Evolutionary conservation across 352 stramenopile genomes (phyloP).

Genomic region (Phytophthora melonis): DNA sequence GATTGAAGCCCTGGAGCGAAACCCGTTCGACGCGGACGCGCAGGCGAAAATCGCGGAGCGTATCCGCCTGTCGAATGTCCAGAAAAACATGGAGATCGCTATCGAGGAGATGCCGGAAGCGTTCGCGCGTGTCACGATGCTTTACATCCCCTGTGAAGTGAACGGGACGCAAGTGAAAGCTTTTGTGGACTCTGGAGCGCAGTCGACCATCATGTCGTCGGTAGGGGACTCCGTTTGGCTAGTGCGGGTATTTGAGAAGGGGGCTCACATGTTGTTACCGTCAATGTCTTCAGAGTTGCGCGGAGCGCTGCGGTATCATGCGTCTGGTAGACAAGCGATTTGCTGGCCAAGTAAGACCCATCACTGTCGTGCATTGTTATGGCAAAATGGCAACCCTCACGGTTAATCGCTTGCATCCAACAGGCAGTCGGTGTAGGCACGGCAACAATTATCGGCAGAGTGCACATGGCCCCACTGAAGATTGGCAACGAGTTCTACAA

Average conservation of each 20-base stretch:
- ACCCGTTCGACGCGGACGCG: constrained; percentile 80
- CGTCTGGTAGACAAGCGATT: constrained; percentile 90
- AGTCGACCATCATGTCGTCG: constrained; percentile 94
- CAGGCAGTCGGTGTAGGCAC: constrained; percentile 96
- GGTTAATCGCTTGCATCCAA: neutral
- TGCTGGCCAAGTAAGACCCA: constrained; percentile 78
- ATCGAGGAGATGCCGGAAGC: constrained; percentile 91
- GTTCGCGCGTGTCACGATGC: constrained; percentile 89
- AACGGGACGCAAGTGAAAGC: constrained; percentile 87
- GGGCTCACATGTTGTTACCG: constrained; percentile 1
- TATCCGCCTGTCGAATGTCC: constrained; percentile 86
- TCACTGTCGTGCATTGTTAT: neutral
- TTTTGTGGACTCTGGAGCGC: constrained; percentile 92
- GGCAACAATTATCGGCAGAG: constrained; percentile 96
- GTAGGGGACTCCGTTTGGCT: constrained; percentile 36
- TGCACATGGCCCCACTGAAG: constrained; percentile 94
- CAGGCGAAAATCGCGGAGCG: constrained; percentile 87
- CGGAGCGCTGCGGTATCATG: constrained; percentile 93
- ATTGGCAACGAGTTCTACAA: constrained; percentile 92
- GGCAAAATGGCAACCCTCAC: constrained; percentile 31
- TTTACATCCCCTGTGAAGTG: constrained; percentile 90
- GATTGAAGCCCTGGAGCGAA: constrained; percentile 66
- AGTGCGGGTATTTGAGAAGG: neutral
- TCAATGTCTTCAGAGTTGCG: constrained; percentile 67
- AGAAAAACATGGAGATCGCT: constrained; percentile 92